Base-by-base conservation (phyloP, 1,139 yeast genomes). In the Geotrichum fermentans region DNA sequence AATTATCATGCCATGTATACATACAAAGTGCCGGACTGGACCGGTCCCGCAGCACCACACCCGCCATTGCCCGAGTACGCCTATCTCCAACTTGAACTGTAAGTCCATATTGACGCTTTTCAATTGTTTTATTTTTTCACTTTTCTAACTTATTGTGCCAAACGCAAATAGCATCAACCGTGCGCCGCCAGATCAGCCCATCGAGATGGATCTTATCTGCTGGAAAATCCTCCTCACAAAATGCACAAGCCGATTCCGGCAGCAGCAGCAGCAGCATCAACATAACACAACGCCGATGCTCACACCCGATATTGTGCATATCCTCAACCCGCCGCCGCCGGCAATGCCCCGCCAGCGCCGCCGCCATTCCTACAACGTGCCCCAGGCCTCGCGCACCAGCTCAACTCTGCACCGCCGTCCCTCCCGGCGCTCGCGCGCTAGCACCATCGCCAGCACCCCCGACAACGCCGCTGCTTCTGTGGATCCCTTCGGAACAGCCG, bases 221-320 rank as follows among this genome's bases (percentile, higher is more conserved):
- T 75, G 79, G 78, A 68, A 69, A 53, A 55, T 72, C 20, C 50
- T 67, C 24, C 62, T 75, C 13, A 52, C 55, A 17, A 54, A 63
- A 2, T 66, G 73, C 26, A 55, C 28, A 6, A 24, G 8, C 28
- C 28, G 28, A 6, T 10, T 24, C 10, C 8, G 8, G 10, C 10
- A 6, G 28, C 6, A 24, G 6, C 28, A 6, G 6, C 8, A 6
- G 8, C 6, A 6, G 6, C 8, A 6, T 24, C 8, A 6, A 6
- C 6, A 6, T 24, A 10, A 6, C 10, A 10, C 8, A 6, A 6
- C 6, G 28, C 28, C 28, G 28, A 24, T 6, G 8, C 8, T 69
- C 1, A 71, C 70, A 10, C 63, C 70, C 18, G 79, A 75, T 52
- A 57, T 74, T 16, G 54, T 73, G 46, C 66, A 65, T 28, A 43